A percentile compares a stretch with the other conserved stretches of the same genome.
These are phyloP conservation scores for Ophiostoma populinum DNA, from an alignment of 2,329 filamentous ascomycete genomes.

Conservation along the genomic window DNA sequence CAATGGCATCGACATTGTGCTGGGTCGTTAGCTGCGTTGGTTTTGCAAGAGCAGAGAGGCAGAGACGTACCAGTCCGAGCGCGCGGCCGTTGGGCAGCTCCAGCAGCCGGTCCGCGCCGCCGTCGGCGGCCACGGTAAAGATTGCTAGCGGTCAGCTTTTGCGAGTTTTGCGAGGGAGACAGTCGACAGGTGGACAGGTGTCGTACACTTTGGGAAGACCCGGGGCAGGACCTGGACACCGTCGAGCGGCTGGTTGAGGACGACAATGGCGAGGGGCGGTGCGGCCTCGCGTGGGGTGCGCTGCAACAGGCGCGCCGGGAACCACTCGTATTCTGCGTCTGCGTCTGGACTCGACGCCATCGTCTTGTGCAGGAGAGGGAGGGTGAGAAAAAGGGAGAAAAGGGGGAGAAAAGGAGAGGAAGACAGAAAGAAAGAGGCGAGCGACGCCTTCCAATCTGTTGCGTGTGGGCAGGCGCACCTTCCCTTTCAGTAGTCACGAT, in stretches of 20 bases:
- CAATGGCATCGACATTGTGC: conserved; percentile 50
- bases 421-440: no score
- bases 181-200: neutral
- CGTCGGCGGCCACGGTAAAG: conserved; percentile 62
- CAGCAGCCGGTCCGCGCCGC: conserved; percentile 65
- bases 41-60: neutral
- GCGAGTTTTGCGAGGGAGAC: no score
- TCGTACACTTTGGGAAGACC: conserved; percentile 29
- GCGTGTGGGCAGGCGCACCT: no score
- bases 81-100: conserved; percentile 17
- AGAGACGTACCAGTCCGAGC: conserved; percentile 20
- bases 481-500: no score
- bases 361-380: neutral
- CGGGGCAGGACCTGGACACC: conserved; percentile 26
- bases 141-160: neutral
- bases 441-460: no score
- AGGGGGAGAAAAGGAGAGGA: no score
- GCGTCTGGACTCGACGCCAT: conserved; percentile 3
- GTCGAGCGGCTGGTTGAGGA: conserved; percentile 34
- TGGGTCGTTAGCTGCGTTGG: neutral
- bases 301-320: conserved; percentile 12
- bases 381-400: no score
- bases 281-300: neutral
- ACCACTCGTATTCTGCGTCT: conserved; percentile 11
- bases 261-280: conserved; percentile 24